Evolutionary conservation across 345 rosid species (phyloP).

Genomic region (Leavenworthia alabamica): DNA sequence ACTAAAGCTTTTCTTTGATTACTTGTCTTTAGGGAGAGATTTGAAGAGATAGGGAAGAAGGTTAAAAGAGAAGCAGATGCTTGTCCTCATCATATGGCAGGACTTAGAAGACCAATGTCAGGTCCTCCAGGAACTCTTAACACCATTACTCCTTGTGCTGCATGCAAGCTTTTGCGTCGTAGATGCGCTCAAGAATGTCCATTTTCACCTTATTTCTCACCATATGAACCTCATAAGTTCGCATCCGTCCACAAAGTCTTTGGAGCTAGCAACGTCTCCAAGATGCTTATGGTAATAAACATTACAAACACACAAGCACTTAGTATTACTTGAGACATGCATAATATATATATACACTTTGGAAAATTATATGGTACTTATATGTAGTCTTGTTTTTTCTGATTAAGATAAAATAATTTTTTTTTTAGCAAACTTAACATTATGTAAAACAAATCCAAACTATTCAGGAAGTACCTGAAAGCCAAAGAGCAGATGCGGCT

Average conservation of each 20-base stretch:
- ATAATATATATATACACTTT: no score
- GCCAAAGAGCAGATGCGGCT: conserved; percentile 79
- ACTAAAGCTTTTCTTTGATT: not conserved
- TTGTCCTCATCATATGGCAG: conserved; percentile 55
- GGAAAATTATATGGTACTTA: no score
- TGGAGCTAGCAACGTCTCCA: conserved; percentile 97
- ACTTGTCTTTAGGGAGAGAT: conserved; percentile 51
- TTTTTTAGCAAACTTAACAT: not conserved
- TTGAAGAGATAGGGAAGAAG: conserved; percentile 82
- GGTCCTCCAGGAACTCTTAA: conserved; percentile 78
- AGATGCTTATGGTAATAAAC: conserved; percentile 67
- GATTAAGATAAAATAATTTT: no score
- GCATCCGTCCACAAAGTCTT: conserved; percentile 94
- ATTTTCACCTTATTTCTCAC: conserved; percentile 92
- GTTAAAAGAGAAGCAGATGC: conserved; percentile 77
- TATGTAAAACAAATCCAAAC: not conserved
- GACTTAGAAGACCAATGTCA: conserved; percentile 70
- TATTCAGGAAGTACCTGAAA: conserved; percentile 74
- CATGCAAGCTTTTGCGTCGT: conserved; percentile 86
- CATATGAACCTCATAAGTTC: conserved; percentile 90
- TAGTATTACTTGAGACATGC: not conserved
- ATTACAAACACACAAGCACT: not conserved
- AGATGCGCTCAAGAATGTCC: conserved; percentile 98
- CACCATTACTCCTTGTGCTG: conserved; percentile 93
- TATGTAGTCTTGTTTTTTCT: no score